phyloP scores from a whole-genome alignment of 2,329 filamentous ascomycete species.

The Penicillium sclerotigenum region DNA sequence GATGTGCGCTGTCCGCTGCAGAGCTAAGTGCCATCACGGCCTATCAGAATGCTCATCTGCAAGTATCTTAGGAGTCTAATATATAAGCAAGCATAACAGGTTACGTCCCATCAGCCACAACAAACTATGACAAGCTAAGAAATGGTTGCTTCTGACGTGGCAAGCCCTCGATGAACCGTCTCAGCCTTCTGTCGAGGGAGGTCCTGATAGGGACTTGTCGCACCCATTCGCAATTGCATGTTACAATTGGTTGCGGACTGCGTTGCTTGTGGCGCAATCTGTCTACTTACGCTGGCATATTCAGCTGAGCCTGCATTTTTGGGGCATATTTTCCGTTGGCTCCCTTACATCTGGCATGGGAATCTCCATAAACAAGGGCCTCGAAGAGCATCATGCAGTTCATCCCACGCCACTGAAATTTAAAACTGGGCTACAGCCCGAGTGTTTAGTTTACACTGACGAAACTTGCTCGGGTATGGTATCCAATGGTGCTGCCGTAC shows the following conservation, averaged over 20 bases:
- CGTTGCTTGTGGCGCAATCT: not conserved
- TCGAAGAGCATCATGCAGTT: not conserved
- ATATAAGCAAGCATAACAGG: constrained; percentile 17
- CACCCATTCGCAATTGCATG: constrained; percentile 1
- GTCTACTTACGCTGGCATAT: not conserved
- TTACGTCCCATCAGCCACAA: constrained; percentile 11
- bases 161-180: constrained; percentile 20
- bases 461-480: constrained; percentile 10
- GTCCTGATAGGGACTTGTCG: constrained; percentile 13
- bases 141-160: constrained; percentile 34
- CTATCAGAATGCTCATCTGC: constrained; percentile 14
- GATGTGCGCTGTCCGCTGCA: constrained; percentile 7
- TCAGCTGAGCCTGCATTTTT: constrained; percentile 12
- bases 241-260: constrained; percentile 4
- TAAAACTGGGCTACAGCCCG: not conserved
- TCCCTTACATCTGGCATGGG: constrained; percentile 14
- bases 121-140: constrained; percentile 8
- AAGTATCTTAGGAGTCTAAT: constrained; percentile 14
- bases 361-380: constrained; percentile 3
- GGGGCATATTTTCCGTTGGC: not conserved
- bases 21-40: constrained; percentile 2
- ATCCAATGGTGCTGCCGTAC: constrained; percentile 8
- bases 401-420: constrained; percentile 1
- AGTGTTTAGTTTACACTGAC: not conserved
- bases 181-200: constrained; percentile 12